Evolutionary conservation across 2,329 filamentous ascomycete species (phyloP).

Genomic region (Sclerotinia glacialis): DNA sequence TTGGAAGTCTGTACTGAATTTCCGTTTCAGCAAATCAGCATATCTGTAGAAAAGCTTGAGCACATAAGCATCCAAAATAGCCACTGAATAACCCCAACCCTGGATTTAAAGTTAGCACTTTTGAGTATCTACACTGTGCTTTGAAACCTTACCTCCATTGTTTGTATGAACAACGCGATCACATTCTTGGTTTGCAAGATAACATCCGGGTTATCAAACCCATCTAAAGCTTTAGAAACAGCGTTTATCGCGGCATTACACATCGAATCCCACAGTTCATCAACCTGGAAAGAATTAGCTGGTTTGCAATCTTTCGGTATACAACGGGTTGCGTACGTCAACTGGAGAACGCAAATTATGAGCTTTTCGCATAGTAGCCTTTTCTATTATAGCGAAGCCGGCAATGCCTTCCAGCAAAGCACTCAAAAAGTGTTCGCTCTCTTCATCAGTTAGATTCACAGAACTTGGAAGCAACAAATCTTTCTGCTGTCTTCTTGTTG

Average conservation of each 20-base stretch:
- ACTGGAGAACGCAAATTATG: slow-evolving; percentile 77
- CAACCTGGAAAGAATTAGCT: slow-evolving; percentile 58
- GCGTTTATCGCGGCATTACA: slow-evolving; percentile 81
- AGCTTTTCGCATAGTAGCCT: slow-evolving; percentile 83
- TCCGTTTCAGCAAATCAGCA: slow-evolving; percentile 80
- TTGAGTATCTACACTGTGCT: background rate
- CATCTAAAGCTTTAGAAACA: slow-evolving; percentile 73
- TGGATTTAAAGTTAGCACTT: slow-evolving; percentile 41
- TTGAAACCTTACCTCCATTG: slow-evolving; percentile 73
- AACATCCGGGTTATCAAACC: slow-evolving; percentile 83
- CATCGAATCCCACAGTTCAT: slow-evolving; percentile 98
- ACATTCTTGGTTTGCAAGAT: slow-evolving; percentile 93
- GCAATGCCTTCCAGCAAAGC: slow-evolving; percentile 90
- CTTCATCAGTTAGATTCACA: slow-evolving; percentile 75
- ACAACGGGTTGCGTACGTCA: slow-evolving; percentile 59
- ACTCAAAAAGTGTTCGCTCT: slow-evolving; percentile 78
- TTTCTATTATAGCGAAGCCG: slow-evolving; percentile 95
- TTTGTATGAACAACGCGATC: slow-evolving; percentile 92
- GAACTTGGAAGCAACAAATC: slow-evolving; percentile 78
- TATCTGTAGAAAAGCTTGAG: slow-evolving; percentile 88
- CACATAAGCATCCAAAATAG: slow-evolving; percentile 77
- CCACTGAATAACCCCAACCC: slow-evolving; percentile 87
- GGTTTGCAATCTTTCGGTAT: background rate
- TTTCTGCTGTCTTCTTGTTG: slow-evolving; percentile 85
- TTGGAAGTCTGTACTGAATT: slow-evolving; percentile 94